Evolutionary conservation across 2,329 filamentous ascomycete species (phyloP), one percentile per base, ranked within the genome.

Genomic region (Fusarium tuaranense): DNA sequence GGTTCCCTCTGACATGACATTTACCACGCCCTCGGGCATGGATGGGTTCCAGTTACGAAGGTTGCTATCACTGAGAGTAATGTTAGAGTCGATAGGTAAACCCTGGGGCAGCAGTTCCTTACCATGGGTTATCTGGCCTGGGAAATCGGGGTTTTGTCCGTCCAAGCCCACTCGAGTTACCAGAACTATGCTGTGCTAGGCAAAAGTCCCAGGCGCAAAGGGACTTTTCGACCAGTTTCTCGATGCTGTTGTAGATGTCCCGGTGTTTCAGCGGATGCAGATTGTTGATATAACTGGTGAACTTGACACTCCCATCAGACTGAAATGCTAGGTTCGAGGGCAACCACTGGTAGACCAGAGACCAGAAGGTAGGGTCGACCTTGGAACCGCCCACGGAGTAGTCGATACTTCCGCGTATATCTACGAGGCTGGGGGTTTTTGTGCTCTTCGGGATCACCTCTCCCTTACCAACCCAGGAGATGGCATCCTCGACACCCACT

Each of bases 401-500:
- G 41, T 44, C 41, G n/a, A 44, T 22, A 10, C 41, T 44, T 44
- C 41, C 22, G 12, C 41, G 41, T 44, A 44, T 44, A 22, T 44
- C 41, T 13, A 44, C 41, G 22, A 7, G 20, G 8, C 41, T 44
- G 4, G 51, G 25, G 27, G 25, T n/a, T 32, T 32, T 18, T 22
- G 25, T 32, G 10, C 9, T n/a, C 18, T 32, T 18, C 6, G 9
- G 10, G 16, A 55, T 55, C 18, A 32, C 25, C 9, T 55, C 51
- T 34, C 51, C 51, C 13, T 34, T 55, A 4, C 51, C 51, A 55
- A 30, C 30, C 51, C 51, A 55, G 16, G 51, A 55, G 51, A 34
- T 55, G 8, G 51, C 51, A 13, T 77, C 63, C 3, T 65, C 68
- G 4, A 78, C n/a, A 9, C 72, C 71, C 18, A 78, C 79, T 1